Evolutionary conservation across 495 filamentous ascomycete species (phyloP).

Genomic region (Penicillium nucicola): DNA sequence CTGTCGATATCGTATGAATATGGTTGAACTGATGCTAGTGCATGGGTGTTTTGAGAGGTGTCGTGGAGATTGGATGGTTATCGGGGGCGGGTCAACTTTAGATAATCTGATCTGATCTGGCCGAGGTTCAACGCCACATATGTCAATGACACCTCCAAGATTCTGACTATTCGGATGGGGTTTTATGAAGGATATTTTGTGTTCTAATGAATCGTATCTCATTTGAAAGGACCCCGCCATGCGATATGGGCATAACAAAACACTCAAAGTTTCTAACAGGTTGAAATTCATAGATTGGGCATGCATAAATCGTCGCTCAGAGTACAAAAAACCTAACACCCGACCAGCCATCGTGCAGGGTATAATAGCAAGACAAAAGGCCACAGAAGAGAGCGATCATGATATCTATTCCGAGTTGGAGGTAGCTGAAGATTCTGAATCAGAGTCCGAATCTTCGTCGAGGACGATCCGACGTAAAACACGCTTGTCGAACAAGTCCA

Average conservation of each 20-base stretch:
- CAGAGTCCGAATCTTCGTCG: conserved; percentile 56
- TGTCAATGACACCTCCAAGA: neutral
- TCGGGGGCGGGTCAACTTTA: conserved; percentile 24
- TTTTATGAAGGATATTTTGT: conserved; percentile 1
- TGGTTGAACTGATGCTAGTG: too few species aligned
- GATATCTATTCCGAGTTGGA: conserved; percentile 21
- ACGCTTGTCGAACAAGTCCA: conserved; percentile 89
- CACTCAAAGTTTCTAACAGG: neutral
- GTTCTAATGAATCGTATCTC: conserved; percentile 23
- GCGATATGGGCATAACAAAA: conserved; percentile 9
- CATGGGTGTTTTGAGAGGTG: neutral
- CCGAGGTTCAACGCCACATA: neutral
- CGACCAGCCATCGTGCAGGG: conserved; percentile 1
- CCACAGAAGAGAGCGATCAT: conserved; percentile 4
- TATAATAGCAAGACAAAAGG: conserved; percentile 4
- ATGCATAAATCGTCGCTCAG: conserved; percentile 10
- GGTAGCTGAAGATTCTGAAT: conserved; percentile 27
- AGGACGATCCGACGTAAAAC: conserved; percentile 79
- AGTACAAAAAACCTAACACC: conserved; percentile 3
- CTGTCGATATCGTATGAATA: neutral
- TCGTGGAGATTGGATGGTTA: conserved; percentile 2
- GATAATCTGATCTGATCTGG: conserved; percentile 15
- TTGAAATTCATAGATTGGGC: conserved; percentile 6
- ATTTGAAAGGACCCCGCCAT: conserved; percentile 17
- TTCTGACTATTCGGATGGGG: neutral